Percentiles rank a stretch among this genome's conserved stretches.
Conservation (phyloP, 2,329 filamentous ascomycete species). For the Fusarium coffeatum region DNA sequence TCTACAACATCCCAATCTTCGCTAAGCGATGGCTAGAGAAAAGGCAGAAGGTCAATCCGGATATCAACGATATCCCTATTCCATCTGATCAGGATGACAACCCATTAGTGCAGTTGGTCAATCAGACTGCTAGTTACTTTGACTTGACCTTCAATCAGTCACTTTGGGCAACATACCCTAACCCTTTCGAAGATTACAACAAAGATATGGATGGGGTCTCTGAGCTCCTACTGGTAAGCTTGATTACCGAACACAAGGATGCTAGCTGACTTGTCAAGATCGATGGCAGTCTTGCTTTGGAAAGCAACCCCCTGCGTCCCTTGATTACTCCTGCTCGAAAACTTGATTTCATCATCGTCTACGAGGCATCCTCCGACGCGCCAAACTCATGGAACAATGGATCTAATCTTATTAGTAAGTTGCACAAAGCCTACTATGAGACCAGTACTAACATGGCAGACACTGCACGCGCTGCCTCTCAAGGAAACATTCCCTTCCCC, state of each 20-base stretch:
- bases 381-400: slow-evolving; percentile 46
- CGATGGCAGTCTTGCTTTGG: slow-evolving; percentile 49
- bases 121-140: slow-evolving; percentile 41
- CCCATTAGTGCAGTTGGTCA: slow-evolving; percentile 41
- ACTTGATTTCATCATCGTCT: slow-evolving; percentile 49
- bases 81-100: slow-evolving; percentile 33
- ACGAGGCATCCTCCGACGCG: slow-evolving; percentile 47
- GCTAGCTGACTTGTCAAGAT: slow-evolving; percentile 19
- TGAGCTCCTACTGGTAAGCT: slow-evolving; percentile 44
- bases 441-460: neutral
- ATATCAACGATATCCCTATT: slow-evolving; percentile 38
- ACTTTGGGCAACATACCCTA: slow-evolving; percentile 48
- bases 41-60: slow-evolving; percentile 15
- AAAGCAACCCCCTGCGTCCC: slow-evolving; percentile 47
- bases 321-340: slow-evolving; percentile 46
- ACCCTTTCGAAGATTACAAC: slow-evolving; percentile 48
- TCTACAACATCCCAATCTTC: slow-evolving; percentile 44
- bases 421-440: rapidly evolving
- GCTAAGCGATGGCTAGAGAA: slow-evolving; percentile 35
- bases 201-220: slow-evolving; percentile 41
- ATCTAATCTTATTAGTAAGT: slow-evolving; percentile 44
- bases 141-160: slow-evolving; percentile 48
- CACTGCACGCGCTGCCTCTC: slow-evolving; percentile 32
- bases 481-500: slow-evolving; percentile 46
- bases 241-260: rapidly evolving